phyloP scores from a whole-genome alignment of 192 early-diverging fungal genomes.

The Umbelopsis sp. region DNA sequence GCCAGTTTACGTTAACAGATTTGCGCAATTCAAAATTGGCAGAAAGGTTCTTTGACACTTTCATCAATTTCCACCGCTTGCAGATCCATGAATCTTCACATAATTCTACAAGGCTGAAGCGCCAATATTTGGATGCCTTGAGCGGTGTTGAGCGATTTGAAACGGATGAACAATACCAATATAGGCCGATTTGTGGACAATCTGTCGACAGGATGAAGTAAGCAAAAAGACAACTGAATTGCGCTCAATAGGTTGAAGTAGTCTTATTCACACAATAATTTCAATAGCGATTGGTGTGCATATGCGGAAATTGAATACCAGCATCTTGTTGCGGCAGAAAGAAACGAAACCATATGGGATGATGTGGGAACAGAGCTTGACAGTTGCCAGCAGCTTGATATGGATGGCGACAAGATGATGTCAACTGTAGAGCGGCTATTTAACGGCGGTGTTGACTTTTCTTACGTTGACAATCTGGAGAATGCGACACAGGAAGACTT shows the following conservation, averaged over 20 bases:
- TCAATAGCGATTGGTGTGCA: conserved; percentile 19
- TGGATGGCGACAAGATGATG: background rate
- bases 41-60: conserved; percentile 43
- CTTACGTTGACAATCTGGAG: background rate
- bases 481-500: conserved; percentile 17
- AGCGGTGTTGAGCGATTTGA: background rate
- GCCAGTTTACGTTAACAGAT: conserved; percentile 33
- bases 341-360: conserved; percentile 20
- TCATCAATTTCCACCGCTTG: conserved; percentile 35
- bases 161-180: background rate
- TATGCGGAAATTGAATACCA: conserved; percentile 25
- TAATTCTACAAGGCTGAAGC: conserved; percentile 21
- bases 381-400: background rate
- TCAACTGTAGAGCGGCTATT: background rate
- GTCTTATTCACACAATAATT: background rate
- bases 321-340: conserved; percentile 13
- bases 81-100: conserved; percentile 40
- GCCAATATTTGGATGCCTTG: conserved; percentile 15
- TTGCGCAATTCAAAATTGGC: conserved; percentile 32
- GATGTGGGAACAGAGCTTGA: background rate
- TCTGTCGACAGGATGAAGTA: conserved; percentile 6
- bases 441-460: background rate
- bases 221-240: too few relatives aligned
- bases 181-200: too few relatives aligned
- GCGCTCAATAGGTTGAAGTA: background rate